These are phyloP conservation scores for Anthostomella pinea DNA, from an alignment of 2,329 filamentous ascomycete species.

Conservation along the genomic window DNA sequence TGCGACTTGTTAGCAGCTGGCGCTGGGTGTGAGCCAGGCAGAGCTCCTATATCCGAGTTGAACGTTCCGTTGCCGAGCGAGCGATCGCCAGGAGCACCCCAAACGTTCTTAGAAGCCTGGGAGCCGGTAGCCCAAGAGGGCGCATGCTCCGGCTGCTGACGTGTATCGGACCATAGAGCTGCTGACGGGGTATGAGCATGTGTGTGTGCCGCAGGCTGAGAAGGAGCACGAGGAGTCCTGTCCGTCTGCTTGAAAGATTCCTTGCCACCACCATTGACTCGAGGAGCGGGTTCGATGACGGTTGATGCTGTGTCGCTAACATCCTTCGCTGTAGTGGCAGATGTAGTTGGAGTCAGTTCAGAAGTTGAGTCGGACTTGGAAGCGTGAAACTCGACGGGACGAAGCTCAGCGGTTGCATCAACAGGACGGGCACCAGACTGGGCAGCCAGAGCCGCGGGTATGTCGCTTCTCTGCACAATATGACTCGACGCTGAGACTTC, in stretches of 20 bases:
- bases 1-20: constrained; percentile 31
- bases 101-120: constrained; percentile 60
- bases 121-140: constrained; percentile 47
- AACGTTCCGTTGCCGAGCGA: constrained; percentile 78
- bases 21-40: constrained; percentile 40
- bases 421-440: constrained; percentile 11
- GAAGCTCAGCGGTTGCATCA: constrained; percentile 31
- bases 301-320: background rate
- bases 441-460: constrained; percentile 21
- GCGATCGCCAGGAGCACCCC: constrained; percentile 71
- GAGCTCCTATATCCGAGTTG: constrained; percentile 55
- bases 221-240: constrained; percentile 10
- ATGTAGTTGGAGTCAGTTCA: too few species aligned
- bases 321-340: background rate
- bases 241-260: constrained; percentile 26
- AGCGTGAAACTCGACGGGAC: constrained; percentile 16
- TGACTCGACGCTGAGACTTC: constrained; percentile 8
- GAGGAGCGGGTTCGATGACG: background rate
- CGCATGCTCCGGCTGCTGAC: constrained; percentile 42
- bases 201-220: constrained; percentile 9
- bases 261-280: constrained; percentile 34
- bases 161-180: constrained; percentile 26
- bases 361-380: constrained; percentile 11
- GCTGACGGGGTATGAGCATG: constrained; percentile 36
- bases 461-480: constrained; percentile 20